Conservation (phyloP, 495 filamentous ascomycete species). For the Xylaria acuta region DNA sequence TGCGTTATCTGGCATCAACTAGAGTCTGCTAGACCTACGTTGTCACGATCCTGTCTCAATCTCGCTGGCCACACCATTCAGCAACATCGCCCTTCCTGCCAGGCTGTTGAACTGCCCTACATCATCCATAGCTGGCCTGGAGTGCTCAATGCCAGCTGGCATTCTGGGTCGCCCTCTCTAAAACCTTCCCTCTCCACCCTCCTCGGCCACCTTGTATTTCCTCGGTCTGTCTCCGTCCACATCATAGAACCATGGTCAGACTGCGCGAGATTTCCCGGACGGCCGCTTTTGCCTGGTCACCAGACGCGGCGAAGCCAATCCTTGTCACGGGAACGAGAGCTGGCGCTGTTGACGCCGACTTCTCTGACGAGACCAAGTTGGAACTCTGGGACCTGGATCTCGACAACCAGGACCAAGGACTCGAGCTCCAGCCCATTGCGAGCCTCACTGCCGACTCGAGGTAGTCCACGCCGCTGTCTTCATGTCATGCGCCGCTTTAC, state of each 20-base stretch:
- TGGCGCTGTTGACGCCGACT: conserved; percentile 94
- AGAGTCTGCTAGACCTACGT: conserved; percentile 3
- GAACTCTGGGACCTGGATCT: conserved; percentile 95
- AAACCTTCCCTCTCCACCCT: conserved; percentile 12
- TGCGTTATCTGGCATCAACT: conserved; percentile 45
- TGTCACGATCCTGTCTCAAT: conserved; percentile 13
- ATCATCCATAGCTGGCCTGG: conserved; percentile 39
- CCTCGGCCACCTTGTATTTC: neutral
- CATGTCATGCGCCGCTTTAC: conserved; percentile 20
- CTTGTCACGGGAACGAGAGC: conserved; percentile 95
- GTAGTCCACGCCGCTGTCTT: conserved; percentile 51
- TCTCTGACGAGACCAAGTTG: conserved; percentile 95
- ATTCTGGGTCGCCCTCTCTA: conserved; percentile 33
- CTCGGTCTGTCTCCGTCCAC: conserved; percentile 27
- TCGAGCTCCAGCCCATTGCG: conserved; percentile 84
- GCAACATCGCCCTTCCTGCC: conserved; percentile 8
- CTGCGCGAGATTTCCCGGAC: conserved; percentile 94
- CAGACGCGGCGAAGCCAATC: conserved; percentile 73
- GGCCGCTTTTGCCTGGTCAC: conserved; percentile 96
- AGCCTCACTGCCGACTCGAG: conserved; percentile 89
- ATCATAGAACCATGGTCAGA: conserved; percentile 77
- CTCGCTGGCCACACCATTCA: conserved; percentile 5
- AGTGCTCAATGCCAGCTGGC: conserved; percentile 45
- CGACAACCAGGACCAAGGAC: conserved; percentile 71
- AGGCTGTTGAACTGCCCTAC: neutral